A percentile compares a stretch with the other conserved stretches of the same genome.
These are phyloP conservation scores for Takashimella tepidaria DNA, from an alignment of 1,284 basidiomycete species.

Conservation along the genomic window DNA sequence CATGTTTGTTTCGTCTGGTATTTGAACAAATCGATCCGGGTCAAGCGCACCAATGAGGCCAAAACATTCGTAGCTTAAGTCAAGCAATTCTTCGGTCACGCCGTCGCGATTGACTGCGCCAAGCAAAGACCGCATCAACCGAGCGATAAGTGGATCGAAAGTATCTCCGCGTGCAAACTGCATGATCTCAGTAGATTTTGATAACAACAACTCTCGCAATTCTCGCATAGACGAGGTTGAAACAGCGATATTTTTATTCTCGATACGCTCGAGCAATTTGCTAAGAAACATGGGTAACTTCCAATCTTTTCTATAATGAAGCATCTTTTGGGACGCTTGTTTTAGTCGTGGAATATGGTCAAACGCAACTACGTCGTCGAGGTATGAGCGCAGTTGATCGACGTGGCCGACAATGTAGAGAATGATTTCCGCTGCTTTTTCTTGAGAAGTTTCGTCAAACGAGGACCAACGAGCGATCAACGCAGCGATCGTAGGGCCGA, in stretches of 20 bases:
- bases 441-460: slow-evolving; percentile 57
- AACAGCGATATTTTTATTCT: slow-evolving; percentile 78
- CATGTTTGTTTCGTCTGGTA: slow-evolving; percentile 57
- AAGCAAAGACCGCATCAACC: slow-evolving; percentile 66
- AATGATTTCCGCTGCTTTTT: slow-evolving; percentile 60
- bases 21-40: slow-evolving; percentile 70
- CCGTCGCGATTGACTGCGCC: slow-evolving; percentile 69
- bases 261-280: slow-evolving; percentile 67
- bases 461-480: slow-evolving; percentile 70
- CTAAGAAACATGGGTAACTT: slow-evolving; percentile 58
- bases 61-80: slow-evolving; percentile 80
- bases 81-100: slow-evolving; percentile 58
- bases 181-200: slow-evolving; percentile 56
- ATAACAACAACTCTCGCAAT: slow-evolving; percentile 61
- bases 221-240: slow-evolving; percentile 72
- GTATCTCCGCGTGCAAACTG: slow-evolving; percentile 71
- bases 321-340: slow-evolving; percentile 53
- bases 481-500: slow-evolving; percentile 83
- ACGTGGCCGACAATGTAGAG: slow-evolving; percentile 68
- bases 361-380: slow-evolving; percentile 76
- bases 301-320: slow-evolving; percentile 53
- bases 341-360: slow-evolving; percentile 64
- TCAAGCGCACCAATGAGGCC: slow-evolving; percentile 93
- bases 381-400: slow-evolving; percentile 49
- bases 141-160: slow-evolving; percentile 74